Base-by-base conservation (phyloP, 2,329 filamentous ascomycete species). In the Lachnellula hyalina region DNA sequence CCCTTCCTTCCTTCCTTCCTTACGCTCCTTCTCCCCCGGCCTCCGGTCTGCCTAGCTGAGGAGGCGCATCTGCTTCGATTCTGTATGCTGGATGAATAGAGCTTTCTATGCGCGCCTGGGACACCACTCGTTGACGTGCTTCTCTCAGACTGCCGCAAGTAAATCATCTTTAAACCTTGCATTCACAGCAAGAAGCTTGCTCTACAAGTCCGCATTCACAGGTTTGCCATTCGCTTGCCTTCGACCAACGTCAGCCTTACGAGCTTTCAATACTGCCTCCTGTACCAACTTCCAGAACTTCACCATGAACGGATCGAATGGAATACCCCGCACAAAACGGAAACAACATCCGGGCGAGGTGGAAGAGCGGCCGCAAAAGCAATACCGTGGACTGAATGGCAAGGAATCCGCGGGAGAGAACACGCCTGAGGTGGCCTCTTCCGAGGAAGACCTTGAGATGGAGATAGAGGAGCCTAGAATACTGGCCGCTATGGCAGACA, bases 401-500 rank as follows among this genome's bases (percentile, higher is more conserved):
- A 69, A 66, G 47, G 65, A 71, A 21, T 70, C 68, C 21, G 62
- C 61, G 4, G 67, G 67, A 12, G 62, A 67, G 15, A 70, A 69
- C 40, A 69, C 67, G 14, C 67, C 67, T 7, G 68, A 70, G 40
- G 49, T 67, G 7, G 53, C 47, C 15, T 42, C 55, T 5, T 49
- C 61, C 21, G 65, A 65, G 21, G 60, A 64, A 0, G 72, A 73
- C 0, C 61, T 75, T 15, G 64, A 65, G 15, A 55, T 63, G 47
- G 71, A 73, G 48, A 55, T 66, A 23, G 75, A 74, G 49, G 61
- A 70, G 14, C 68, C 61, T 44, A 58, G 68, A 65, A 56, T 69
- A 56, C 8, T 74, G 53, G 70, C 74, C 58, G 71, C 72, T 55
- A 67, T 78, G 63, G 76, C 68, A 52, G 76, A 76, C 60, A 89